Evolutionary conservation across 2,329 filamentous ascomycete genomes (phyloP), one percentile per base, ranked within the genome.

Genomic region (Penicillium brasilianum): DNA sequence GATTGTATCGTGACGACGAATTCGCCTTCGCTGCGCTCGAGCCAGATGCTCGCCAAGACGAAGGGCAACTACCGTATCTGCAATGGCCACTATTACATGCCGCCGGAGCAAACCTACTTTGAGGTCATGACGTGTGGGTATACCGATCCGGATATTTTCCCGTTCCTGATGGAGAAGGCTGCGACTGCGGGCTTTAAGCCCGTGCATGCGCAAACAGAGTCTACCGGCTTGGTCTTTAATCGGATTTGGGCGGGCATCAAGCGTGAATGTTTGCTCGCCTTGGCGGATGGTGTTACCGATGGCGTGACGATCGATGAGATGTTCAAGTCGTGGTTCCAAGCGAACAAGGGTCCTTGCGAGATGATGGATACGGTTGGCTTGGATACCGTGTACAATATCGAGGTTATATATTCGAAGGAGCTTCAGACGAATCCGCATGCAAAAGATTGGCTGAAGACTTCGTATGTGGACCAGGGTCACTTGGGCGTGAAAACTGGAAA

Each of bases 281-380:
- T 69, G 55, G 65, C 65, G 32, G 65, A 69, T 28, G 65, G 58
- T 1, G 60, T 67, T 9, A 69, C 44, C 54, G 63, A 69, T 59
- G 66, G 30, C 4, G 41, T 14, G 13, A 67, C 63, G 0, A 58
- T 68, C 57, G 66, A 69, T 60, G 61, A 61, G 1, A 69, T 69
- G 62, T 68, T 68, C 32, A 65, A 56, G 55, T 59, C 62, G 11
- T 69, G 66, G 64, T 68, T 69, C 49, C 43, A 62, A 22, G 66
- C 64, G 11, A 30, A 32, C 8, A 69, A 68, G 41, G 66, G 67
- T 8, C 66, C 66, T 30, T 69, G 66, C 44, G 32, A 55, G 58
- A 69, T 67, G 64, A 68, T 68, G 67, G 66, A 69, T 59, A 62
- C 61, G 11, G 67, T 69, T n/a, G 66, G 66, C 1, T 57, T 68